These are phyloP conservation scores for Phytomonas sp. DNA, from an alignment of 208 protist species.

Conservation along the genomic window DNA sequence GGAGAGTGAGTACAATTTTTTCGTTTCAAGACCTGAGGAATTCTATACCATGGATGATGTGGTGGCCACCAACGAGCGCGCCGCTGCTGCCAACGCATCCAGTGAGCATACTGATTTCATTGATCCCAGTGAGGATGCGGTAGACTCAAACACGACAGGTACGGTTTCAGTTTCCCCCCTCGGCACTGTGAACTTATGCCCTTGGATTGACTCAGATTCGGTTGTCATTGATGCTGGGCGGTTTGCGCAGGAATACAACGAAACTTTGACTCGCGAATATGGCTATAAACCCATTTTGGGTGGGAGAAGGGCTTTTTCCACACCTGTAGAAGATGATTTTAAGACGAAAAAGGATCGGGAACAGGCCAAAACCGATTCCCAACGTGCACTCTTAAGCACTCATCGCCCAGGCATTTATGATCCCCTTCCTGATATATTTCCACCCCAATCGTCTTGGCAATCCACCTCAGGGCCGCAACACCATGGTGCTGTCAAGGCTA, in stretches of 20 bases:
- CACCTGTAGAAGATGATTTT: slow-evolving; percentile 10
- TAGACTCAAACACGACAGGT: background rate
- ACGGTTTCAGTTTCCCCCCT: background rate
- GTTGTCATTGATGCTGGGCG: slow-evolving; percentile 64
- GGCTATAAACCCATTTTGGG: slow-evolving; percentile 50
- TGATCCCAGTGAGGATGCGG: background rate
- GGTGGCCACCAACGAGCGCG: slow-evolving; percentile 8
- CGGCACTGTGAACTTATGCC: background rate
- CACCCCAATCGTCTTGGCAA: background rate
- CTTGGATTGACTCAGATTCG: background rate
- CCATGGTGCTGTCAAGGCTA: background rate
- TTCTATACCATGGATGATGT: slow-evolving; percentile 46
- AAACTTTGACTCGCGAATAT: slow-evolving; percentile 59
- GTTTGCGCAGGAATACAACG: slow-evolving; percentile 72
- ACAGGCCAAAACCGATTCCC: background rate
- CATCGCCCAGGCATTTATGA: background rate
- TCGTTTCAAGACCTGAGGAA: slow-evolving; percentile 21
- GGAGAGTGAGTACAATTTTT: slow-evolving; percentile 23
- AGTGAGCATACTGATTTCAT: background rate
- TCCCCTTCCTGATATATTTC: background rate
- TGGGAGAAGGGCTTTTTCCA: slow-evolving; percentile 19
- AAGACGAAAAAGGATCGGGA: background rate
- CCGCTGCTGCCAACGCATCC: background rate
- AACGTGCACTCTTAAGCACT: background rate
- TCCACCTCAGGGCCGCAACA: background rate